These are phyloP conservation scores for Teunomyces tritomae DNA, from an alignment of 805 yeast species.

Conservation along the genomic window DNA sequence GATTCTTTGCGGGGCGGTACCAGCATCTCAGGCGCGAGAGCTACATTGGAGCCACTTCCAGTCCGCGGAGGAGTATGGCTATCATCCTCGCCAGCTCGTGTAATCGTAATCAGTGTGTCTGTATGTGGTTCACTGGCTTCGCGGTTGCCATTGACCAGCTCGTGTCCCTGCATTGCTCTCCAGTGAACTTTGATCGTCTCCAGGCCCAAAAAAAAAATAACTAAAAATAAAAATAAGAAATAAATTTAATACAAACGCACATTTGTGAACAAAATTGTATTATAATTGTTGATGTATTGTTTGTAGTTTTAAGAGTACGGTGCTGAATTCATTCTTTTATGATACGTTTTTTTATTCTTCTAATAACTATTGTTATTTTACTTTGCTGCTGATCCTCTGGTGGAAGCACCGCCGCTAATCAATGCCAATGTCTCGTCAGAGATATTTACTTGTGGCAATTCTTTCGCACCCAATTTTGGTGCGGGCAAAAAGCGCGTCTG, in stretches of 20 bases:
- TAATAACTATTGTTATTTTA: not conserved
- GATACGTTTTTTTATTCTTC: not conserved
- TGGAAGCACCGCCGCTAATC: conserved; percentile 67
- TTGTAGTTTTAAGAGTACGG: too few species aligned
- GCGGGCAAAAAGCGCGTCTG: conserved; percentile 75
- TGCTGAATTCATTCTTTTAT: too few species aligned
- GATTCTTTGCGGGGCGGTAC: not conserved
- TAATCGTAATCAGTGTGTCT: not conserved
- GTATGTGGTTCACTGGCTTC: not conserved
- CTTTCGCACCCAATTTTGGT: conserved; percentile 46
- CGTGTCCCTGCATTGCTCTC: not conserved
- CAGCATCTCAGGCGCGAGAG: not conserved
- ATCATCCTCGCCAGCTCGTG: not conserved
- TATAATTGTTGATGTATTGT: too few species aligned
- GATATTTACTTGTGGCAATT: conserved; percentile 58
- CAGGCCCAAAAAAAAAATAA: not conserved
- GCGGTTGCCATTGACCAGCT: not conserved
- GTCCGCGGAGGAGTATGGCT: not conserved
- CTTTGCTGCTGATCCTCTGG: conserved; percentile 63
- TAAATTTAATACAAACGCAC: too few species aligned
- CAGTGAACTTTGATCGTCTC: not conserved
- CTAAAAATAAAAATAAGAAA: too few species aligned
- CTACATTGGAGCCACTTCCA: not conserved
- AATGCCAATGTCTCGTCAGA: conserved; percentile 53
- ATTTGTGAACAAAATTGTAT: too few species aligned